phyloP scores from a whole-genome alignment of 2,329 filamentous ascomycete genomes.

The Epichloe gansuensis region DNA sequence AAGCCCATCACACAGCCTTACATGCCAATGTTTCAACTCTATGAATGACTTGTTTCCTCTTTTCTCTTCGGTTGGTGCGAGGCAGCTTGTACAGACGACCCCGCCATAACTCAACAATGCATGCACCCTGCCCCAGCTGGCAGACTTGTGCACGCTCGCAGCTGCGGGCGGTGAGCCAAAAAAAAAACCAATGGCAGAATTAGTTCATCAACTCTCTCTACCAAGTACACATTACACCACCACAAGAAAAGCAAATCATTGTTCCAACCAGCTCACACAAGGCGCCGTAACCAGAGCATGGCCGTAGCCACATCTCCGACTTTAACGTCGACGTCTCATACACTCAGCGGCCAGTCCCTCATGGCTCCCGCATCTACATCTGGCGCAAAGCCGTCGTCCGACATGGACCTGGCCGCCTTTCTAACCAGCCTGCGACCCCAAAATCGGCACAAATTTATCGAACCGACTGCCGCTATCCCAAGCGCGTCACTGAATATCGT shows the following conservation, averaged over 20 bases:
- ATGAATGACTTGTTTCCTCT: too few relatives aligned
- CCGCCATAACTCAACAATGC: too few relatives aligned
- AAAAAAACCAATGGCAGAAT: slow-evolving; percentile 7
- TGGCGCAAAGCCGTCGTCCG: slow-evolving; percentile 17
- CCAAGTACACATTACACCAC: neutral
- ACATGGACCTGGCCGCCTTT: slow-evolving; percentile 33
- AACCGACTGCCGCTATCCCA: slow-evolving; percentile 54
- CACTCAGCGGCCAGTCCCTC: slow-evolving; percentile 38
- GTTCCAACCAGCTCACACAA: neutral
- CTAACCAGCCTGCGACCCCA: slow-evolving; percentile 43
- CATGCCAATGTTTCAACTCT: too few relatives aligned
- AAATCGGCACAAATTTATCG: slow-evolving; percentile 63
- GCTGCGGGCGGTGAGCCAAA: slow-evolving; percentile 8
- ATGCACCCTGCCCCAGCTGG: neutral
- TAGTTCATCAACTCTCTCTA: neutral
- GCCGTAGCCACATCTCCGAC: slow-evolving; percentile 39
- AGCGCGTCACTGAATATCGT: slow-evolving; percentile 58
- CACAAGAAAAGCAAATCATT: neutral
- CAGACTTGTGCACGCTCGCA: neutral
- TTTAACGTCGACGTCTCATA: slow-evolving; percentile 51
- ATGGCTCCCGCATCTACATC: slow-evolving; percentile 27
- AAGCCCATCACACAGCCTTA: too few relatives aligned
- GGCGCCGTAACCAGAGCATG: slow-evolving; percentile 16
- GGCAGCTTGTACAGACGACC: too few relatives aligned
- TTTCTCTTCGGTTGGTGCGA: too few relatives aligned